Evolutionary conservation across 306 rosid species (phyloP), one percentile per base, ranked within the genome.

Genomic region (Trifolium fragiferum): DNA sequence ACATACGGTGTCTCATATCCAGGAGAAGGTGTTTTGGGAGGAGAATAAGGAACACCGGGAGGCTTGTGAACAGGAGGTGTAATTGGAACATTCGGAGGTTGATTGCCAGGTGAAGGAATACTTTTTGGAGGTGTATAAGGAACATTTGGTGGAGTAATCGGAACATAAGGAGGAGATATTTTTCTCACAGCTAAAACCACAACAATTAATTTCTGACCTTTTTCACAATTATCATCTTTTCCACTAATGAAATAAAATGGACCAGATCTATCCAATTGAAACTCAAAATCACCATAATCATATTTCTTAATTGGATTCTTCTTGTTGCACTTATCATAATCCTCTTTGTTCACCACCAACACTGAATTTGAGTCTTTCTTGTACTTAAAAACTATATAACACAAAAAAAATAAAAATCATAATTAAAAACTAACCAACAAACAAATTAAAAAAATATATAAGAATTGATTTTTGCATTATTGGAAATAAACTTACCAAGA

Each of bases 191-290:
- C 75, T 80, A 93, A 8, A 10, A 93, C 98, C 16, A 83, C 80
- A 32, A 93, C 20, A 1, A 20, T 18, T 27, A 93, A 47, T 60
- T 89, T 91, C 85, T 93, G 98, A 16, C 96, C 98, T 63, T 89
- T 87, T 1, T 70, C 78, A 80, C 98, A 93, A 60, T 63, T 80
- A 1, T 80, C 89, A 14, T 76, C 71, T 0, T 88, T 68, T 0
- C 96, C 98, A 74, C 94, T 88, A 33, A 88, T 80, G 77, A 93
- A 93, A 68, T 66, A 91, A 77, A 81, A 91, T 3, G 96, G 87
- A 3, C 98, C 98, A 0, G 94, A 85, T 10, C 86, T 61, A 21
- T 87, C 89, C 2, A 93, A 30, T 12, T 68, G 85, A 70, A 87
- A 87, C 72, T 81, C 81, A 0, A 94, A 85, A n/a, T 87, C 73